Base-by-base conservation (phyloP, 305 asterid genomes). In the Andrographis paniculata region DNA sequence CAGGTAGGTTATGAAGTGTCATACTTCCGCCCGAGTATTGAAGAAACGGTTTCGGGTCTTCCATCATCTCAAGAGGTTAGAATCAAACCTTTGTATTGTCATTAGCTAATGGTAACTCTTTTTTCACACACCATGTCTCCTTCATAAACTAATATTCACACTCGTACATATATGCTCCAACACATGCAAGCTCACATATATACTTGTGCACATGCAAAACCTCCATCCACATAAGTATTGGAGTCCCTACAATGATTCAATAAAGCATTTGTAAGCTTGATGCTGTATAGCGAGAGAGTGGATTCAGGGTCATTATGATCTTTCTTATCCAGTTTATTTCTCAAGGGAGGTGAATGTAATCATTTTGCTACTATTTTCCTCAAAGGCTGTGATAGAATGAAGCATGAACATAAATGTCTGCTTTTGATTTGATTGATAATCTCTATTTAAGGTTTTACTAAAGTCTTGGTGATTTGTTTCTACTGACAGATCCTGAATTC, bases 21-120 rank as follows among this genome's bases (percentile, higher is more conserved):
- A 16, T 86, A 86, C 64, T 82, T 82, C 61, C 73, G 64, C 68
- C 79, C 89, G 17, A 55, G 73, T 53, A 70, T 62, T 65, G 96
- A 80, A 60, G 96, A 79, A 56, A 63, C 79, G 43, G 75, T 63
- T 36, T 59, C 78, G 35, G 87, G 80, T 45, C 67, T 86, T 30
- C 79, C 74, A 9, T 73, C 84, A 31, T 68, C 88, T 23, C 94
- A 77, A 71, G 96, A 79, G 94, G 96, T 86, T 50, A 77, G 73
- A 64, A 69, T 55, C 33, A 28, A 17, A 36, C 20, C 30, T 39
- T 61, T n/a, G n/a, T 55, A 39, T 38, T 48, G 59, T 27, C 37
- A 30, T 42, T 22, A 48, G 45, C 23, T 42, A 16, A 46, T 20
- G 16, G 19, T 40, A 48, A 16, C 33, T 13, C 57, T 7, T 30